phyloP scores from a whole-genome alignment of 805 yeast species.

The Gaillardinia entomophila region DNA sequence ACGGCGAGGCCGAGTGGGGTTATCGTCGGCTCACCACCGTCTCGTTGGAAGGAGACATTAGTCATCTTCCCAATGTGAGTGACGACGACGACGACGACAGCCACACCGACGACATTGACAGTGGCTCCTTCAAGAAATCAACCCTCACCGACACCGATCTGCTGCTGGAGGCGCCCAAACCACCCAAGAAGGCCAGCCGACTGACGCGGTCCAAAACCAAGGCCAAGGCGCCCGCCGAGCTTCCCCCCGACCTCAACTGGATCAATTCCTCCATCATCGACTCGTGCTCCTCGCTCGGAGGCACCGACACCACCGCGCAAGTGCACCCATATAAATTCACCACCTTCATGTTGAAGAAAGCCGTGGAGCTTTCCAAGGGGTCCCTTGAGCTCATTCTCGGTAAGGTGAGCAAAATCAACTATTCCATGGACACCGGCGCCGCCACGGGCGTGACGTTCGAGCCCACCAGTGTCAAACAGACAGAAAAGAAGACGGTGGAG shows the following conservation, averaged over 20 bases:
- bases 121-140: slow-evolving; percentile 8
- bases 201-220: slow-evolving; percentile 19
- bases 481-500: slow-evolving; percentile 31
- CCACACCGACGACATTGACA: slow-evolving; percentile 12
- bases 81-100: slow-evolving; percentile 19
- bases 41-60: slow-evolving; percentile 77
- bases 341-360: slow-evolving; percentile 71
- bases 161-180: slow-evolving; percentile 11
- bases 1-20: slow-evolving; percentile 91
- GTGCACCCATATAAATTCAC: slow-evolving; percentile 95
- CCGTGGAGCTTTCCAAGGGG: slow-evolving; percentile 61
- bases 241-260: slow-evolving; percentile 74
- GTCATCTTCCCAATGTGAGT: slow-evolving; percentile 15
- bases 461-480: slow-evolving; percentile 29
- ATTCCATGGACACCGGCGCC: slow-evolving; percentile 56
- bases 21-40: slow-evolving; percentile 85
- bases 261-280: slow-evolving; percentile 56
- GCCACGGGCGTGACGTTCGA: slow-evolving; percentile 72
- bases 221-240: slow-evolving; percentile 7
- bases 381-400: slow-evolving; percentile 83
- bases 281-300: slow-evolving; percentile 78
- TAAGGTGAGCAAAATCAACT: slow-evolving; percentile 65
- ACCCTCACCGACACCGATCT: slow-evolving; percentile 9
- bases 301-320: slow-evolving; percentile 86
- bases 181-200: slow-evolving; percentile 35